Evolutionary conservation across 2,329 filamentous ascomycete species (phyloP).

Genomic region (Gremmenia infestans): DNA sequence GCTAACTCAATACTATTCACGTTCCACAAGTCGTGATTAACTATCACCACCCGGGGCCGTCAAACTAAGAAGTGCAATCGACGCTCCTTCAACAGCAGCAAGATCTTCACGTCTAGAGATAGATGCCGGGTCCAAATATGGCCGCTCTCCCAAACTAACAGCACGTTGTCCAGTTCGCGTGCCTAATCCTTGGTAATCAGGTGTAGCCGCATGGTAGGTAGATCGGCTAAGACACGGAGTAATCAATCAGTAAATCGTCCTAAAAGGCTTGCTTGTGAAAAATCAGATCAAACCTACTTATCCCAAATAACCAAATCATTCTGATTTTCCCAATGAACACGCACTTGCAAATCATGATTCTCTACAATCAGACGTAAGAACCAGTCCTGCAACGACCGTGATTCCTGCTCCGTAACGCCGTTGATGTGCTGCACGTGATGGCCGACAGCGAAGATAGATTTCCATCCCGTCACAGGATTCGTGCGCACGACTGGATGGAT

Average conservation of each 20-base stretch:
- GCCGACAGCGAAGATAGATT: constrained; percentile 46
- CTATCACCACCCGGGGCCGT: no score
- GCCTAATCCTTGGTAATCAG: constrained; percentile 46
- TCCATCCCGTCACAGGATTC: constrained; percentile 56
- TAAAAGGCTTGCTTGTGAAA: constrained; percentile 49
- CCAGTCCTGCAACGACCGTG: constrained; percentile 36
- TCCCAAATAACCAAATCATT: constrained; percentile 37
- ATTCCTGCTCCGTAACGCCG: constrained; percentile 48
- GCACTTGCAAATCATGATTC: constrained; percentile 49
- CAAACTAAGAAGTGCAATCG: no score
- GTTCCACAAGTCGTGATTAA: no score
- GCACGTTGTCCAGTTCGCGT: constrained; percentile 41
- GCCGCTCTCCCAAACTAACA: constrained; percentile 44
- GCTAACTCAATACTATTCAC: no score
- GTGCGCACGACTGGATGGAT: constrained; percentile 48
- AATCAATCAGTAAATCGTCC: constrained; percentile 36
- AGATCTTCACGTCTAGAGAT: not conserved
- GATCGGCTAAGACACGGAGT: constrained; percentile 39
- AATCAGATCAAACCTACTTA: not conserved
- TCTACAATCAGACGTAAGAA: constrained; percentile 44
- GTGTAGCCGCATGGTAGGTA: constrained; percentile 48
- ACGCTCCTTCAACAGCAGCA: not conserved
- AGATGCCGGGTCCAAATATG: constrained; percentile 38
- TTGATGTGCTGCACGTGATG: constrained; percentile 49
- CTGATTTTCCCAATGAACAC: constrained; percentile 33